Evolutionary conservation across 176 grass and related monocot genomes (phyloP).

Genomic region (Elaeis guineensis): DNA sequence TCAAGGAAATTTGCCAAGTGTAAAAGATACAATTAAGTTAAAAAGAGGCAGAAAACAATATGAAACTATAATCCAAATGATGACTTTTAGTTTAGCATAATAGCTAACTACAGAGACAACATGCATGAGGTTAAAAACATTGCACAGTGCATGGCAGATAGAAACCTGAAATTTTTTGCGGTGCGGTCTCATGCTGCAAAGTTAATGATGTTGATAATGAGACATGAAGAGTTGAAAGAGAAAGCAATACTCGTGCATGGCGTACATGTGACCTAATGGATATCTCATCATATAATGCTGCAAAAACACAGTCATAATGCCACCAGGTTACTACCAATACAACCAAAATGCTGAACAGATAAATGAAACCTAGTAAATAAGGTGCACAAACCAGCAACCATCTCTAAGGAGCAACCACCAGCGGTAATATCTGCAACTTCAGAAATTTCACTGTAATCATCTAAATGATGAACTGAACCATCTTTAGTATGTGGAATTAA

Average conservation of each 20-base stretch:
- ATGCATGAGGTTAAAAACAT: too few species aligned
- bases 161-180: conserved; percentile 61
- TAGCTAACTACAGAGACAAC: too few species aligned
- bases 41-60: too few species aligned
- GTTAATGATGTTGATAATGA: conserved; percentile 67
- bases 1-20: neutral
- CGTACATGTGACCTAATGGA: conserved; percentile 79
- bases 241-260: conserved; percentile 69
- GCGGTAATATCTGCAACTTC: conserved; percentile 84
- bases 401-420: conserved; percentile 79
- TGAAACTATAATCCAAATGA: too few species aligned
- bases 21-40: neutral
- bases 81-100: too few species aligned
- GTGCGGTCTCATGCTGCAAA: conserved; percentile 69
- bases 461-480: conserved; percentile 63
- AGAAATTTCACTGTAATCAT: conserved; percentile 98
- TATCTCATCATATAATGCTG: conserved; percentile 94
- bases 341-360: neutral
- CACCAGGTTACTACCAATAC: neutral
- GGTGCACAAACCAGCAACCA: conserved; percentile 61
- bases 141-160: too few species aligned
- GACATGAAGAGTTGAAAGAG: conserved; percentile 75
- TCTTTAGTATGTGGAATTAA: conserved; percentile 77
- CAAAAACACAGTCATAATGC: conserved; percentile 26
- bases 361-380: neutral